Evolutionary conservation across 768 basidiomycete species (phyloP).

Genomic region (Gymnopilus dilepis): DNA sequence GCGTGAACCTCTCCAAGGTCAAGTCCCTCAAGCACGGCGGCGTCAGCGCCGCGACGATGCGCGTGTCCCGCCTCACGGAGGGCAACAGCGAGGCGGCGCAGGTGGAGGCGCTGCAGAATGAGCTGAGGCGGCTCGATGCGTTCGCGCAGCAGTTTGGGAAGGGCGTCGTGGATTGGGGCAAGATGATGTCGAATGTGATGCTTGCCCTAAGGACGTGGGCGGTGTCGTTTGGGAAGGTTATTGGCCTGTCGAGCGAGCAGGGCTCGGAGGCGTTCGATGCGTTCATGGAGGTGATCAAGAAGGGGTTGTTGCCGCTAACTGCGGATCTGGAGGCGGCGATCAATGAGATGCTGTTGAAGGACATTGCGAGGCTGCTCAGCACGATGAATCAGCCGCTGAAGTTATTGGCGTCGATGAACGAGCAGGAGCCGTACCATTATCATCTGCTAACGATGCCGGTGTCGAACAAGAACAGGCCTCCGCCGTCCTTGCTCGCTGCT

Average conservation of each 20-base stretch:
- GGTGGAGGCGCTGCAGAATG: constrained; percentile 59
- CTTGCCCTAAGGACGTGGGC: constrained; percentile 65
- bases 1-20: constrained; percentile 66
- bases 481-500: constrained; percentile 69
- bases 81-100: constrained; percentile 46
- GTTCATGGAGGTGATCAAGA: constrained; percentile 63
- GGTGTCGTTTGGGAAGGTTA: constrained; percentile 66
- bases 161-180: constrained; percentile 67
- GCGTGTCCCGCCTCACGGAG: constrained; percentile 22
- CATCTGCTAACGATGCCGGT: constrained; percentile 71
- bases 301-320: constrained; percentile 57
- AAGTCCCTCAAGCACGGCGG: constrained; percentile 51
- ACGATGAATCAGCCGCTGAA: constrained; percentile 67
- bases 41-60: constrained; percentile 32
- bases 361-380: constrained; percentile 60
- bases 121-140: constrained; percentile 58
- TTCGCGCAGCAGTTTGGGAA: constrained; percentile 69
- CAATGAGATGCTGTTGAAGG: constrained; percentile 57
- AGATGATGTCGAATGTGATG: constrained; percentile 53
- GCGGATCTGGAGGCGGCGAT: constrained; percentile 58
- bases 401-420: constrained; percentile 72
- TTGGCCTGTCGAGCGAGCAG: constrained; percentile 57
- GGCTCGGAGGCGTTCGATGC: constrained; percentile 72
- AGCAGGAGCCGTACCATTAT: constrained; percentile 74
- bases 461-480: constrained; percentile 66